phyloP scores from a whole-genome alignment of 2,329 filamentous ascomycete genomes.

The Xylaria sp. region DNA sequence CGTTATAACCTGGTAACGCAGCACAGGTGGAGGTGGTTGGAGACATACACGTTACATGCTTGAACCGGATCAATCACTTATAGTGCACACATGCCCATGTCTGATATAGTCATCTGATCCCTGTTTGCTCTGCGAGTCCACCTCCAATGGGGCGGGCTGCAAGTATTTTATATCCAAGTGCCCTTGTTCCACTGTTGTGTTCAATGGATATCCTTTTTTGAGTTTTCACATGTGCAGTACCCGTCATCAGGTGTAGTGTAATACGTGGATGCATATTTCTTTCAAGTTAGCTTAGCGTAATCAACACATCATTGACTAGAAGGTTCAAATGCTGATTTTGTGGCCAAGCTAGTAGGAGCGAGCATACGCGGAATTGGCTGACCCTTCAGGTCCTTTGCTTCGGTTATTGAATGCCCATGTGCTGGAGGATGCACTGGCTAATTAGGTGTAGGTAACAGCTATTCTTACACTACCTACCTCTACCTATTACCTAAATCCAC shows the following conservation, averaged over 20 bases:
- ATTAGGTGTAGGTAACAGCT: background rate
- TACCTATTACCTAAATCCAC: background rate
- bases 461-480: too few species aligned
- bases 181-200: too few species aligned
- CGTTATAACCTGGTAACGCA: constrained; percentile 1
- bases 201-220: background rate
- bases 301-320: background rate
- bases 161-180: background rate
- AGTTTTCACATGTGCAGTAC: background rate
- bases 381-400: background rate
- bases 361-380: background rate
- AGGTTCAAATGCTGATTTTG: background rate
- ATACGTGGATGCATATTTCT: background rate
- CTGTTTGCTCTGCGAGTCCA: background rate
- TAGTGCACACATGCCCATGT: constrained; percentile 14
- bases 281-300: background rate
- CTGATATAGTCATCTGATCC: constrained; percentile 20
- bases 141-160: background rate
- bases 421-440: too few species aligned
- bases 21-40: background rate
- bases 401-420: background rate
- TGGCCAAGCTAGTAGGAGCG: background rate
- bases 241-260: background rate
- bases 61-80: background rate
- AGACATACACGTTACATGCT: background rate